Evolutionary conservation across 2,329 filamentous ascomycete genomes (phyloP), one percentile per base, ranked within the genome.

Genomic region (Dactylellina leptospora): DNA sequence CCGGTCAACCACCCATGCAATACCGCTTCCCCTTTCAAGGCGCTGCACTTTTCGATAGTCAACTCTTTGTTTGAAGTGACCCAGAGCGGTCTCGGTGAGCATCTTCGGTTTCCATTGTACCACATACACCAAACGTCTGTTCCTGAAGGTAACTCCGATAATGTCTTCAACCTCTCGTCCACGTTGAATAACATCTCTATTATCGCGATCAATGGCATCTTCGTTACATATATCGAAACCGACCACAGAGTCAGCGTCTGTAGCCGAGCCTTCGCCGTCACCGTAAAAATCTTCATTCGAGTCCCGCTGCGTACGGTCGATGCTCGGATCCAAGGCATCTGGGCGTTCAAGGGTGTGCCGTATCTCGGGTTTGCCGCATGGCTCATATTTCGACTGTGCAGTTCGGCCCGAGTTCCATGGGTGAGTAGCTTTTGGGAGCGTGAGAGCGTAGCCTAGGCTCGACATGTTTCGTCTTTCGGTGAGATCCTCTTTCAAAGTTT

Each of bases 71-170:
- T n/a, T 42, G 38, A 42, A 42, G 38, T n/a, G 38, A 4, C 16
- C 16, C 38, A 42, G 38, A 42, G 38, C 38, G 8, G 38, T n/a
- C 38, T 42, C 38, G 38, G 38, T 42, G 38, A 42, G 38, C 38
- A 42, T 42, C 16, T 42, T 42, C 16, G 38, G 38, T 42, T 42
- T 42, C 38, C 38, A 42, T 42, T n/a, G 8, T 33, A 33, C 28
- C 28, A 33, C 28, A 11, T 33, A 33, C 5, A 5, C 6, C 28
- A 33, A 33, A 33, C 28, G 6, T 33, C 28, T 33, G 6, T 33
- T 11, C 11, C 11, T 11, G 28, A 33, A 6, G 11, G 11, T 6
- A 33, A 33, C 6, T 11, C 28, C 28, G 28, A 33, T 11, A 6
- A 33, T 33, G 5, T 33, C 28, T 33, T 33, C 6, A 33, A 33